Evolutionary conservation across 768 basidiomycete genomes (phyloP).

Genomic region (Termitomyces sp.): DNA sequence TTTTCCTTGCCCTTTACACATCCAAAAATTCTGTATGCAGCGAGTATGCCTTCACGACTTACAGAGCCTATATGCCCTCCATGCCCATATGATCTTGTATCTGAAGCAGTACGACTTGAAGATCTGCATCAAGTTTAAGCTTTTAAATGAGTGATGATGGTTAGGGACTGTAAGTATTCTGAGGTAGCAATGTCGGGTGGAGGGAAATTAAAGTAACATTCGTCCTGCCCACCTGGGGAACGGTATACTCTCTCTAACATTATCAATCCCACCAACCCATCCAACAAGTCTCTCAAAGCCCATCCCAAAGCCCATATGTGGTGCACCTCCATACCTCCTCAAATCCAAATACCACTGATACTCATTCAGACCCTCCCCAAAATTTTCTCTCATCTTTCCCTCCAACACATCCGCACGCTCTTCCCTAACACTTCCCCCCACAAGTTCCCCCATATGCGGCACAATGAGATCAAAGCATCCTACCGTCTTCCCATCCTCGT

Average conservation of each 20-base stretch:
- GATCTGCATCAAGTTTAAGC: background rate
- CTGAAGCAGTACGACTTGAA: background rate
- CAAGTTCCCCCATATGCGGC: constrained; percentile 84
- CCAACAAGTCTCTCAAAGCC: constrained; percentile 90
- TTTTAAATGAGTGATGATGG: background rate
- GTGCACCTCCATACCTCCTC: constrained; percentile 78
- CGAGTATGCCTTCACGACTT: constrained; percentile 10
- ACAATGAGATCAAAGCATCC: constrained; percentile 97
- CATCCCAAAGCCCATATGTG: constrained; percentile 94
- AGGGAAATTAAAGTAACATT: constrained; percentile 49
- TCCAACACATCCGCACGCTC: constrained; percentile 56
- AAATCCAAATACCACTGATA: constrained; percentile 80
- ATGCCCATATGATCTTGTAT: background rate
- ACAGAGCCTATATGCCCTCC: constrained; percentile 9
- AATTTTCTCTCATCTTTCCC: constrained; percentile 38
- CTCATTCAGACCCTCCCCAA: constrained; percentile 36
- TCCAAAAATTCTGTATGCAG: constrained; percentile 16
- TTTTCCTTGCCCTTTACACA: constrained; percentile 6
- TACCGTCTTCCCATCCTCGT: constrained; percentile 51
- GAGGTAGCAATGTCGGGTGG: too few species aligned
- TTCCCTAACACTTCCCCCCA: constrained; percentile 87
- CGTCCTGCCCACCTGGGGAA: constrained; percentile 88
- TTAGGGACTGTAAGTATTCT: background rate
- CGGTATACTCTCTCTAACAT: constrained; percentile 88
- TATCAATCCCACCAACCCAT: constrained; percentile 84